phyloP scores from a whole-genome alignment of 108 stramenopile species.

The Cylindrotheca fusiformis region DNA sequence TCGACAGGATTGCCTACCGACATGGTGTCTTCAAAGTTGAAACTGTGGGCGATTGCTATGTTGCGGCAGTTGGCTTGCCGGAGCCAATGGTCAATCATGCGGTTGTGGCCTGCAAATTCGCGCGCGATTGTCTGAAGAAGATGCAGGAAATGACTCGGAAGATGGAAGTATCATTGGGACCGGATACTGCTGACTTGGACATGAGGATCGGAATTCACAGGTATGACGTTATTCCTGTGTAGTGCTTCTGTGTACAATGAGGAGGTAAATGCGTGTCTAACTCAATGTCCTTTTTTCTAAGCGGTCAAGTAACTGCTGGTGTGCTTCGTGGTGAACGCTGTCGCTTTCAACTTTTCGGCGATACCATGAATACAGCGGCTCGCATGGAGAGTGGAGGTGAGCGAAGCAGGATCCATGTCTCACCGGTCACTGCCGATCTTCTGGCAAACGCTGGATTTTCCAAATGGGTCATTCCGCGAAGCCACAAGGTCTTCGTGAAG shows the following conservation, averaged over 20 bases:
- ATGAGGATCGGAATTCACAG: constrained; percentile 45
- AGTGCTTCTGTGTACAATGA: background rate
- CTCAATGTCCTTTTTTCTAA: background rate
- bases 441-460: background rate
- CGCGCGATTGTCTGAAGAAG: background rate
- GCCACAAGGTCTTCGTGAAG: background rate
- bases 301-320: constrained; percentile 11
- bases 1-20: constrained; percentile 39
- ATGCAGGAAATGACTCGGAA: background rate
- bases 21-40: constrained; percentile 54
- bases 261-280: background rate
- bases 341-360: constrained; percentile 19
- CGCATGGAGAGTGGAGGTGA: constrained; percentile 1
- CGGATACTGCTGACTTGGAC: constrained; percentile 16
- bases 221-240: background rate
- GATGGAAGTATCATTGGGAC: constrained; percentile 1
- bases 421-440: background rate
- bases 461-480: background rate
- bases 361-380: constrained; percentile 17
- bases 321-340: constrained; percentile 10
- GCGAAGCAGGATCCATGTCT: constrained; percentile 2
- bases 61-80: constrained; percentile 23
- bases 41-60: constrained; percentile 55
- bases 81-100: constrained; percentile 1
- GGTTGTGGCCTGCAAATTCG: background rate